These are phyloP conservation scores for Cyberlindnera xylosilytica DNA, from an alignment of 805 yeast genomes.

Conservation along the genomic window DNA sequence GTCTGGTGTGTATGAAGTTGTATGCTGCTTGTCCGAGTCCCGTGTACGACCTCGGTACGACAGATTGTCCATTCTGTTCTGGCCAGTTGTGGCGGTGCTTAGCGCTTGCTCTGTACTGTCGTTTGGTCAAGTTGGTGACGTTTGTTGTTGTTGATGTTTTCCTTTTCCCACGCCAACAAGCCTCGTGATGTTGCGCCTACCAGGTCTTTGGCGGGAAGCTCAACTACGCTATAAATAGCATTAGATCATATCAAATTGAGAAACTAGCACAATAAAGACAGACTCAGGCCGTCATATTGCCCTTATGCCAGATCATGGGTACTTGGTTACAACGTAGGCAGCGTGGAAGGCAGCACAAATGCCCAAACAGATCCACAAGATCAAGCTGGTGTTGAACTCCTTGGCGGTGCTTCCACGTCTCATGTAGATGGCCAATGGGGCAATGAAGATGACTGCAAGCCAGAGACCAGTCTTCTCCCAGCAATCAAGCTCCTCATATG, in stretches of 20 bases:
- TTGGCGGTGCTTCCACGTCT: background rate
- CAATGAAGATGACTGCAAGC: background rate
- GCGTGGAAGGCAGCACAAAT: background rate
- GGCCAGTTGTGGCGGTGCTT: background rate
- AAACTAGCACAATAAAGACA: no score
- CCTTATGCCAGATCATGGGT: background rate
- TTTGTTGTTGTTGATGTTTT: no score
- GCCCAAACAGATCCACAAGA: constrained; percentile 1
- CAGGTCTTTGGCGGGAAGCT: no score
- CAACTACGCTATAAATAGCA: no score
- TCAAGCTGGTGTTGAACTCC: background rate
- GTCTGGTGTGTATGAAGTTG: background rate
- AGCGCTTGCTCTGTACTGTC: background rate
- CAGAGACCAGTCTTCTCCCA: background rate
- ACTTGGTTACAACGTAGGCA: background rate
- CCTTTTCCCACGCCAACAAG: no score
- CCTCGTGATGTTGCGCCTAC: no score
- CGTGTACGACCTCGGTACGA: constrained; percentile 19
- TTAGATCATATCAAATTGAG: no score
- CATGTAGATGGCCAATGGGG: background rate
- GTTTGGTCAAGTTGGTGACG: no score
- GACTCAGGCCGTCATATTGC: background rate
- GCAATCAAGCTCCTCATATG: background rate
- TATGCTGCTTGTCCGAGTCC: constrained; percentile 2
- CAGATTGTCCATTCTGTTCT: constrained; percentile 10